These are phyloP conservation scores for Populus hybrid DNA, from an alignment of 441 rosid species.

Conservation along the genomic window DNA sequence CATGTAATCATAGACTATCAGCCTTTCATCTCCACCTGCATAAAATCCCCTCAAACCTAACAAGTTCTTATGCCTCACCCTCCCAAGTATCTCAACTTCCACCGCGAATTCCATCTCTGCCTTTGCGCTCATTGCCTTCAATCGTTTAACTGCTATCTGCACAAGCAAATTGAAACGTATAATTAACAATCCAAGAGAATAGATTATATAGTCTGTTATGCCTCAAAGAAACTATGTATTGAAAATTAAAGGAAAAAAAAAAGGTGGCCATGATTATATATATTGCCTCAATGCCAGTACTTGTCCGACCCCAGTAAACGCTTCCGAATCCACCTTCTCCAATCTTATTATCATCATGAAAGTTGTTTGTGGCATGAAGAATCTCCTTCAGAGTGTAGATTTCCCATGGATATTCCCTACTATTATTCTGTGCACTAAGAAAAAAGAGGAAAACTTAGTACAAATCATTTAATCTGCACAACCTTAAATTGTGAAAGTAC, in stretches of 20 bases:
- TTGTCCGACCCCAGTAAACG: constrained; percentile 94
- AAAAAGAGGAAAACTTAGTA: background rate
- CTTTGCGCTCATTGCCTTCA: constrained; percentile 87
- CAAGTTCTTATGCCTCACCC: constrained; percentile 84
- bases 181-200: background rate
- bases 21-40: constrained; percentile 88
- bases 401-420: constrained; percentile 62
- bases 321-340: constrained; percentile 96
- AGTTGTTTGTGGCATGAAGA: constrained; percentile 85
- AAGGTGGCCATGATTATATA: constrained; percentile 8
- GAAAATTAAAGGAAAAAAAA: background rate
- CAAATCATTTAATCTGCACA: background rate
- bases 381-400: constrained; percentile 71
- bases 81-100: constrained; percentile 84
- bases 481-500: background rate
- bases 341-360: constrained; percentile 88
- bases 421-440: constrained; percentile 16
- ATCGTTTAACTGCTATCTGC: constrained; percentile 91
- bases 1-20: constrained; percentile 91
- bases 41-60: constrained; percentile 80
- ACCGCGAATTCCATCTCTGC: constrained; percentile 85
- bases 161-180: background rate
- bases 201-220: background rate
- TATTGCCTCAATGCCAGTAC: constrained; percentile 79
- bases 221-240: background rate